Conservation (phyloP, 2,329 filamentous ascomycete species). For the Botryosphaeria agaves region DNA sequence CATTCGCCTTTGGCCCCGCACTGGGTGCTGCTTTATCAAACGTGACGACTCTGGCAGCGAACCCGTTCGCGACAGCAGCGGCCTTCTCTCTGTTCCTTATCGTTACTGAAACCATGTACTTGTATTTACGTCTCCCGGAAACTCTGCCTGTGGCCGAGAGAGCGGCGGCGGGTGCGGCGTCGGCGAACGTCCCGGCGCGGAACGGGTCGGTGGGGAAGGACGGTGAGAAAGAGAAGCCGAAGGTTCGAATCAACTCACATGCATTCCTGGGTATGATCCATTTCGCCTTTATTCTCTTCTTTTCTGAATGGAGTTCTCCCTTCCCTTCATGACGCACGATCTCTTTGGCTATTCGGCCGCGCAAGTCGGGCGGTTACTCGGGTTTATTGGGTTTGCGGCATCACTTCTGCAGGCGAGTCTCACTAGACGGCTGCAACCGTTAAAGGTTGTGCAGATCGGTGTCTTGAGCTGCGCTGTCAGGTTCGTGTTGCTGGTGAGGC, state of each 20-base stretch:
- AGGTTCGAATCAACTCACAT: slow-evolving; percentile 60
- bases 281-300: slow-evolving; percentile 85
- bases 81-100: slow-evolving; percentile 75
- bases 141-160: slow-evolving; percentile 40
- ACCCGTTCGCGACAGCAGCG: slow-evolving; percentile 87
- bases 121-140: slow-evolving; percentile 74
- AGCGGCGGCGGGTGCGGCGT: too few relatives aligned
- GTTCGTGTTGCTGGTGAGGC: slow-evolving; percentile 60
- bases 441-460: slow-evolving; percentile 64
- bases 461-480: slow-evolving; percentile 60
- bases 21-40: slow-evolving; percentile 74
- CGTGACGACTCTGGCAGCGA: slow-evolving; percentile 61
- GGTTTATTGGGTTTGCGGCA: slow-evolving; percentile 80
- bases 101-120: slow-evolving; percentile 70
- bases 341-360: slow-evolving; percentile 69
- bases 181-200: slow-evolving; percentile 7
- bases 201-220: slow-evolving; percentile 6
- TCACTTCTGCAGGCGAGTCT: slow-evolving; percentile 89
- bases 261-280: slow-evolving; percentile 69
- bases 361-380: slow-evolving; percentile 70
- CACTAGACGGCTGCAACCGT: slow-evolving; percentile 65
- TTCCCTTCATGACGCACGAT: slow-evolving; percentile 95
- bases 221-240: slow-evolving; percentile 1
- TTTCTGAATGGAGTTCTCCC: slow-evolving; percentile 94
- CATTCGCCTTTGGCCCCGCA: slow-evolving; percentile 90